Evolutionary conservation across 345 rosid species (phyloP).

Genomic region (Garcia nutans): DNA sequence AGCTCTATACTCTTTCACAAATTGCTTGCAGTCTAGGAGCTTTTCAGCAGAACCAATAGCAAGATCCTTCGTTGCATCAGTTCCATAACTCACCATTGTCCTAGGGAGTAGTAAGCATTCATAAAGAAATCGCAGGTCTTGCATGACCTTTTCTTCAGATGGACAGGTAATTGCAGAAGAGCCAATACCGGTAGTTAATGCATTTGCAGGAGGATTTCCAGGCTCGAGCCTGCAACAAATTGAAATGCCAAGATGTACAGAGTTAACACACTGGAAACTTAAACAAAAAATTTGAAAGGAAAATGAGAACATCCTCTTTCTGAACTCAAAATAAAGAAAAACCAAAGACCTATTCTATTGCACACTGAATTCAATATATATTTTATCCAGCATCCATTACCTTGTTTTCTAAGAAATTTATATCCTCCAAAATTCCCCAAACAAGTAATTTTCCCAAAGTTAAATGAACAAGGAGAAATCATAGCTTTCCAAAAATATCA

Average conservation of each 20-base stretch:
- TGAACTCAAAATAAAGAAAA: neutral
- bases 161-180: constrained; percentile 33
- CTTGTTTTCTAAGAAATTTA: neutral
- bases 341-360: neutral
- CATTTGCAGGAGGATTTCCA: constrained; percentile 27
- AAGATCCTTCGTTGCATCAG: constrained; percentile 28
- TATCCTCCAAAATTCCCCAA: neutral
- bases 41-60: constrained; percentile 43
- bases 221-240: constrained; percentile 51
- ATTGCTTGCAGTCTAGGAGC: constrained; percentile 78
- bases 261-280: neutral
- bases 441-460: neutral
- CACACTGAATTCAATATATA: neutral
- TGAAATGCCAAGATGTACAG: neutral
- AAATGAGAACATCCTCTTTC: neutral
- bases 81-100: constrained; percentile 32
- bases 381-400: neutral
- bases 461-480: neutral
- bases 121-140: constrained; percentile 48
- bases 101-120: constrained; percentile 44
- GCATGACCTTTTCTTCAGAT: constrained; percentile 44
- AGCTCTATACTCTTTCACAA: constrained; percentile 49
- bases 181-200: neutral
- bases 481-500: neutral
- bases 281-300: neutral